Percentiles rank a stretch among this genome's conserved stretches.
phyloP scores from a whole-genome alignment of 2,329 filamentous ascomycete species.

The Calonectria pteridis region DNA sequence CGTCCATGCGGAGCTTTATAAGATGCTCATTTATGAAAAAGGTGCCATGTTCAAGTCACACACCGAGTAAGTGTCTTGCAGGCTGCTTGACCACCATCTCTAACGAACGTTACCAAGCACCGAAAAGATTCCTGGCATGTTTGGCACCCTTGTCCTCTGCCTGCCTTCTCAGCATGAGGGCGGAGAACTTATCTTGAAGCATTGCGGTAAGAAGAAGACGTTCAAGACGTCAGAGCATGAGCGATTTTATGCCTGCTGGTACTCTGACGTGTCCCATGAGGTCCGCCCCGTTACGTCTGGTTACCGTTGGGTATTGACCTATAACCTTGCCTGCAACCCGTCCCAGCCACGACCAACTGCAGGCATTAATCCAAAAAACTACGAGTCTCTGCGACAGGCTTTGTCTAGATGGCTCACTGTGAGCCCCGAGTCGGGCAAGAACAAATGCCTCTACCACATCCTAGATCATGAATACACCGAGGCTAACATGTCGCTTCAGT shows the following conservation, averaged over 20 bases:
- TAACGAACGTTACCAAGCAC: constrained; percentile 45
- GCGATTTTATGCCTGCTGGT: constrained; percentile 53
- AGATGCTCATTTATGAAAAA: constrained; percentile 63
- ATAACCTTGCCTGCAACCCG: constrained; percentile 58
- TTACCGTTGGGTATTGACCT: constrained; percentile 64
- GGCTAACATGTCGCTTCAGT: constrained; percentile 44
- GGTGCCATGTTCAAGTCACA: constrained; percentile 63
- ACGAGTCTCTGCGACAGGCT: constrained; percentile 37
- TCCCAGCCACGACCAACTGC: constrained; percentile 31
- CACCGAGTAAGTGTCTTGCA: constrained; percentile 48
- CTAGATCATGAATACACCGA: constrained; percentile 52
- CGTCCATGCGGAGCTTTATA: constrained; percentile 55
- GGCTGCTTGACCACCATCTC: background rate
- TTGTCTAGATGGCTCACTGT: constrained; percentile 46
- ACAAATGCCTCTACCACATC: constrained; percentile 42
- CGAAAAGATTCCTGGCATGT: constrained; percentile 61
- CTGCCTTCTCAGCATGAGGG: constrained; percentile 63
- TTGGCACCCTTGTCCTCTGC: constrained; percentile 63
- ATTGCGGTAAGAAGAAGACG: constrained; percentile 48
- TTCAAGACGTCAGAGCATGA: constrained; percentile 46
- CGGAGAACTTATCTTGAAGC: constrained; percentile 57
- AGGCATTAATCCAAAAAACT: too few relatives aligned
- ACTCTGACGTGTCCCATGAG: constrained; percentile 66
- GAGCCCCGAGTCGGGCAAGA: background rate
- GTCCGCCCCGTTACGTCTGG: constrained; percentile 60